phyloP scores from a whole-genome alignment of 2,329 filamentous ascomycete species.

The Didymella pomorum region DNA sequence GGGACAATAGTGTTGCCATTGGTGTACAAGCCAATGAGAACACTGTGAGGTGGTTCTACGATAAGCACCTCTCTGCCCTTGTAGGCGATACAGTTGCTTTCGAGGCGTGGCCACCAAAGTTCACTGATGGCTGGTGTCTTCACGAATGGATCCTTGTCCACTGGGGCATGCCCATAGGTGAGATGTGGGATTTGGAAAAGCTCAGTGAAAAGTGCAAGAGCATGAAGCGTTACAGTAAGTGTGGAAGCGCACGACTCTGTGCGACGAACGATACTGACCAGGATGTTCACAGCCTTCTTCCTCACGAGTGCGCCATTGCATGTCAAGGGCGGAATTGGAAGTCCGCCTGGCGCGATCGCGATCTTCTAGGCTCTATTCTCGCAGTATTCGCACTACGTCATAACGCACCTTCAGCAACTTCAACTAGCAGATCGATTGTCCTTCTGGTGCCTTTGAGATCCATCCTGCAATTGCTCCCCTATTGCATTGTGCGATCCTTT shows the following conservation, averaged over 20 bases:
- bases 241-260: neutral
- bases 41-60: slow-evolving; percentile 49
- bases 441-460: neutral
- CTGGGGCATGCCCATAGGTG: slow-evolving; percentile 43
- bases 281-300: slow-evolving; percentile 57
- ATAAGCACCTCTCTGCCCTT: slow-evolving; percentile 47
- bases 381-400: no score
- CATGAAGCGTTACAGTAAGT: slow-evolving; percentile 57
- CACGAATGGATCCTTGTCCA: slow-evolving; percentile 46
- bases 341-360: slow-evolving; percentile 48
- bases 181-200: slow-evolving; percentile 57
- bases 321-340: slow-evolving; percentile 57
- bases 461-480: neutral
- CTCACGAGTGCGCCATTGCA: slow-evolving; percentile 68
- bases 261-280: neutral
- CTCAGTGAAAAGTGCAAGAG: slow-evolving; percentile 63
- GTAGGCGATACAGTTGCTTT: slow-evolving; percentile 53
- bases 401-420: neutral
- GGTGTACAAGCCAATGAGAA: slow-evolving; percentile 47
- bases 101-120: slow-evolving; percentile 48
- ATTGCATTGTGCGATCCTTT: neutral
- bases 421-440: neutral
- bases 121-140: slow-evolving; percentile 43
- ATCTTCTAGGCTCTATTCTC: slow-evolving; percentile 33
- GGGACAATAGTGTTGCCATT: slow-evolving; percentile 42